These are phyloP conservation scores for Clitopilus hobsonii DNA, from an alignment of 768 basidiomycete species.

Conservation along the genomic window DNA sequence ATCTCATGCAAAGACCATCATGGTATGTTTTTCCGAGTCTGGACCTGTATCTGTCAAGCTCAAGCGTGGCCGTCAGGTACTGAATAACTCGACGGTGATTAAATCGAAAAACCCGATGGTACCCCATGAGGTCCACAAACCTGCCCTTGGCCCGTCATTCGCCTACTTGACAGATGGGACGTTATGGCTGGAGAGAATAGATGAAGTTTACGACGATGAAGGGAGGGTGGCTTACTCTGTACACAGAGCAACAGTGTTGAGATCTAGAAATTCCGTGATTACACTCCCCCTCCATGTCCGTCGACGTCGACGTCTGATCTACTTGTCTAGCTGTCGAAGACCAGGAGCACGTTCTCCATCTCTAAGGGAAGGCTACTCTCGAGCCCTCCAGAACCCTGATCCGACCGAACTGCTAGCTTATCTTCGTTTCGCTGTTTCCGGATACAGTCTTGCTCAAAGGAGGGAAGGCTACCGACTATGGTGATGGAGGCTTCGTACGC, in stretches of 20 bases:
- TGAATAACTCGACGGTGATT: constrained; percentile 49
- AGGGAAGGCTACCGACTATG: no score
- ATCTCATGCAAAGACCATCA: constrained; percentile 24
- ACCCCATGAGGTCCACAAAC: constrained; percentile 40
- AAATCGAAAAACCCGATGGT: constrained; percentile 9
- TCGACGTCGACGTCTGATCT: neutral
- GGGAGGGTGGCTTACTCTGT: constrained; percentile 10
- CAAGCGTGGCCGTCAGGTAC: constrained; percentile 36
- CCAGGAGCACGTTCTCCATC: constrained; percentile 36
- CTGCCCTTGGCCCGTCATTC: constrained; percentile 74
- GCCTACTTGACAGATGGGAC: constrained; percentile 68
- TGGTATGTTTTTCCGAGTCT: neutral
- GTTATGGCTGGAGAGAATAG: constrained; percentile 52
- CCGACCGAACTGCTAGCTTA: neutral
- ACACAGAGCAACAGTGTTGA: constrained; percentile 35
- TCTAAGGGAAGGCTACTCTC: constrained; percentile 18
- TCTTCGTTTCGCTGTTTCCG: no score
- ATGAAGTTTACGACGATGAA: constrained; percentile 12
- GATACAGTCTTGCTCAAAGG: no score
- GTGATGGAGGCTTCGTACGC: no score
- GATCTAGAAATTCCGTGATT: constrained; percentile 38
- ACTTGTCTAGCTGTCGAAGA: constrained; percentile 27
- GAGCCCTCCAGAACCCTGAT: neutral
- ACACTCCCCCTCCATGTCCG: neutral
- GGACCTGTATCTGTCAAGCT: neutral